Base-by-base conservation (phyloP, 768 basidiomycete species). In the Lactarius hatsudake region DNA sequence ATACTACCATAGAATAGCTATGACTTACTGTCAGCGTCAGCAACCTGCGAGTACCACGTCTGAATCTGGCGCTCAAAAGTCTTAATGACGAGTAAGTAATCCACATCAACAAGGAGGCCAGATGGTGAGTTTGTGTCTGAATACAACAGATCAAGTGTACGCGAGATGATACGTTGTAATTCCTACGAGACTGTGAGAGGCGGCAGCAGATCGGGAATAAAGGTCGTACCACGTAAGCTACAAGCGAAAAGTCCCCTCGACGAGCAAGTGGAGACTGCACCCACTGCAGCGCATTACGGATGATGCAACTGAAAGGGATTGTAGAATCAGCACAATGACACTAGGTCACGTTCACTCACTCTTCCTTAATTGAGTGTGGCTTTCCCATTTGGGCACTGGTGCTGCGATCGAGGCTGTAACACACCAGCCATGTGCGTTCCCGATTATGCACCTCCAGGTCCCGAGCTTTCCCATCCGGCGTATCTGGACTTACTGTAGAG, bases 301-400 rank as follows among this genome's bases (percentile, higher is more conserved):
- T 93, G 74, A 98, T 91, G 73, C 84, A 93, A 76, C 92, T 94
- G 36, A 62, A 51, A 63, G 18, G 40, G 42, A 70, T 68, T 58
- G 61, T 58, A 36, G 38, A 64, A 62, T 63, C 64, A 17, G 57
- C 51, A 57, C 38, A 28, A 48, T 55, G 51, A 62, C 43, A 43
- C 57, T 51, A 17, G 56, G 17, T 34, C 23, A 56, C n/a, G 59
- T 23, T 43, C 32, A 83, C 93, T 72, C 74, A 94, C 93, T 99
- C 96, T 78, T 98, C 96, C 74, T 90, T 88, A 71, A 98, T 89
- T 2, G 89, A 87, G 74, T 92, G 87, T 4, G 96, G 96, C 78
- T 97, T 98, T 54, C 96, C 96, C 94, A 98, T 94, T 78, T 96
- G 95, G 0, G 96, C 92, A 71, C 94, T 93, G 66, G 90, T 84